Evolutionary conservation across 805 yeast species (phyloP).

Genomic region (Myxozyma mucilagina): DNA sequence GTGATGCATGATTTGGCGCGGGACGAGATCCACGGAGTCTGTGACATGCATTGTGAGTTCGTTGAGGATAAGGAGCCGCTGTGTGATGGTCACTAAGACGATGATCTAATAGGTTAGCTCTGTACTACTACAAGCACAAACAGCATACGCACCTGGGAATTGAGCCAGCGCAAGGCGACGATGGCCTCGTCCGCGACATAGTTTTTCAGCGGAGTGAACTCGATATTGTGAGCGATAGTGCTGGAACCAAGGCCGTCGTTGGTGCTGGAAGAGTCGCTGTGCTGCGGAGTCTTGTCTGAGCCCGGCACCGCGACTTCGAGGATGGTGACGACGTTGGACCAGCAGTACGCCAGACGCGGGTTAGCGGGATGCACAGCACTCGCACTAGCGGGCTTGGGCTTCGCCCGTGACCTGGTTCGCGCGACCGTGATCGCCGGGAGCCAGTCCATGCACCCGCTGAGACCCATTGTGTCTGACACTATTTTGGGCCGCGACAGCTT

Average conservation of each 20-base stretch:
- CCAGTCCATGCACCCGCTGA: constrained; percentile 59
- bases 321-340: constrained; percentile 62
- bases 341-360: constrained; percentile 64
- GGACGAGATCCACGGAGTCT: constrained; percentile 43
- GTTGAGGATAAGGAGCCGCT: constrained; percentile 48
- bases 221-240: constrained; percentile 30
- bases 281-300: neutral
- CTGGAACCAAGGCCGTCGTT: constrained; percentile 33
- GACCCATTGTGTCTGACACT: constrained; percentile 36
- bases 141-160: constrained; percentile 35
- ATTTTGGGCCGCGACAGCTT: constrained; percentile 52
- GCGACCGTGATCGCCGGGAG: constrained; percentile 52
- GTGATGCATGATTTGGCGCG: constrained; percentile 44
- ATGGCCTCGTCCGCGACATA: constrained; percentile 53
- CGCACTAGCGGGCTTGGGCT: neutral
- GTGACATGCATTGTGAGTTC: constrained; percentile 44
- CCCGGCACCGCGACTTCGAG: constrained; percentile 45
- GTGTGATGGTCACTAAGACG: constrained; percentile 48
- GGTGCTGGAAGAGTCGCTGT: constrained; percentile 33
- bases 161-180: constrained; percentile 60
- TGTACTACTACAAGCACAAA: neutral
- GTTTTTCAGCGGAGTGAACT: constrained; percentile 46
- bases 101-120: constrained; percentile 36
- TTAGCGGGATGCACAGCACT: constrained; percentile 33
- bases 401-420: neutral